Percentiles rank a stretch among this genome's conserved stretches.
These are phyloP conservation scores for Ulmus americana DNA, from an alignment of 331 rosid genomes.

Conservation along the genomic window DNA sequence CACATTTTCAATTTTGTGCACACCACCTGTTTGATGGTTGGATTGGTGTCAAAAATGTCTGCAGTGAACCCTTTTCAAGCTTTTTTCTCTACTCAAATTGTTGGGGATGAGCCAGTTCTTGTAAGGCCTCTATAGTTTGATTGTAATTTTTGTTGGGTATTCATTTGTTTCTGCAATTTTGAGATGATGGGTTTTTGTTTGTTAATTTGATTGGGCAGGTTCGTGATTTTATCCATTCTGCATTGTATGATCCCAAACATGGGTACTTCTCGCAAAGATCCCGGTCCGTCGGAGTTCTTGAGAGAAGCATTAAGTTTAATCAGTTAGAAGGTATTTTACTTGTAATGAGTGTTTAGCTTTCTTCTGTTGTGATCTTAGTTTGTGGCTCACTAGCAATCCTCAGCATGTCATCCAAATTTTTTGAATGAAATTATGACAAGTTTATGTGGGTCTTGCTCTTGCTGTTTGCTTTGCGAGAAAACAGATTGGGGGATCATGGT, in stretches of 20 bases:
- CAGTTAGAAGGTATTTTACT: constrained; percentile 54
- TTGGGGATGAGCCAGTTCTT: constrained; percentile 73
- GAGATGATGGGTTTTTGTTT: constrained; percentile 7
- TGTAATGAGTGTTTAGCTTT: not conserved
- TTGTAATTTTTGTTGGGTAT: not conserved
- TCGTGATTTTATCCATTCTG: constrained; percentile 92
- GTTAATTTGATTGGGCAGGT: constrained; percentile 42
- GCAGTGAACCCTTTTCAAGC: constrained; percentile 39
- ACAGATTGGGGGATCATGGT: not conserved
- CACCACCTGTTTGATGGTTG: not conserved
- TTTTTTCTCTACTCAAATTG: constrained; percentile 55
- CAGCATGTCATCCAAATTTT: not conserved
- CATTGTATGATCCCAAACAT: constrained; percentile 66
- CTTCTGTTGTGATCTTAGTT: not conserved
- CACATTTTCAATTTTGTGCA: not conserved
- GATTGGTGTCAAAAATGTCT: not conserved
- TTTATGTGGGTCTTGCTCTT: not conserved
- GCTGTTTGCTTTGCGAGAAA: not conserved
- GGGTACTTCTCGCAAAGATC: constrained; percentile 78
- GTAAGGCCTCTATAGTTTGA: constrained; percentile 25
- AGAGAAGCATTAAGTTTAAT: constrained; percentile 55
- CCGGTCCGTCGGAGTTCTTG: constrained; percentile 75
- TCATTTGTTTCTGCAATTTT: not conserved
- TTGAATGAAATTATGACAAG: not conserved
- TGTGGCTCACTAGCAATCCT: not conserved